Evolutionary conservation across 2,329 filamentous ascomycete species (phyloP), one percentile per base, ranked within the genome.

Genomic region (Trichoderma oligosporum): DNA sequence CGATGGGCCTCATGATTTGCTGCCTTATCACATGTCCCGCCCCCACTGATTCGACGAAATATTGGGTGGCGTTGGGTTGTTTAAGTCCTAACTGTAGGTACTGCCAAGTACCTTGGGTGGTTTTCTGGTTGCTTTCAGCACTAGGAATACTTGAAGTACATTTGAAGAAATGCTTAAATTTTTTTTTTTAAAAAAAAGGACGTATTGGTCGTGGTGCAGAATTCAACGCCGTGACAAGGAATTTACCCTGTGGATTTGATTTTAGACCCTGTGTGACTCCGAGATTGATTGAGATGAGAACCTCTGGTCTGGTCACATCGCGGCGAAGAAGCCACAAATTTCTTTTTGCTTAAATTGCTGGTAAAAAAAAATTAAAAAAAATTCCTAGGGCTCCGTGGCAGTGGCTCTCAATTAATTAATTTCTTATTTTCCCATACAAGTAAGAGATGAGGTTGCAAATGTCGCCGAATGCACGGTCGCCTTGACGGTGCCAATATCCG

Each of bases 231-330:
- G 49, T 35, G 49, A 53, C 41, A 20, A 38, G 24, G 22, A 45
- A 33, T n/a, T 9, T 20, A 18, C 25, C 31, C 46, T 49, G 46
- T 38, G 33, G 33, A 31, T 16, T 24, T 22, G 38, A 33, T 56
- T 41, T 55, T 31, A 41, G 42, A 48, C 53, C 52, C 48, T 58
- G 22, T 58, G 56, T 58, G 56, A 58, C 56, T 46, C 56, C 56
- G 56, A 58, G 42, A 58, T 58, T 58, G 41, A 48, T 25, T 36
- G 46, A 22, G n/a, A 33, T 22, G 24, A 18, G n/a, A 12, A 35
- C 31, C 16, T 35, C 27, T 49, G 36, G 47, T 39, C 41, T 53
- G 38, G 48, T 58, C 46, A 58, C 54, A 57, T 42, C 45, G 20
- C 25, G 22, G 33, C 48, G 14, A n/a, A n/a, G 16, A 25, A 35